These are phyloP conservation scores for Geopyxis carbonaria DNA, from an alignment of 495 filamentous ascomycete genomes.

Conservation along the genomic window DNA sequence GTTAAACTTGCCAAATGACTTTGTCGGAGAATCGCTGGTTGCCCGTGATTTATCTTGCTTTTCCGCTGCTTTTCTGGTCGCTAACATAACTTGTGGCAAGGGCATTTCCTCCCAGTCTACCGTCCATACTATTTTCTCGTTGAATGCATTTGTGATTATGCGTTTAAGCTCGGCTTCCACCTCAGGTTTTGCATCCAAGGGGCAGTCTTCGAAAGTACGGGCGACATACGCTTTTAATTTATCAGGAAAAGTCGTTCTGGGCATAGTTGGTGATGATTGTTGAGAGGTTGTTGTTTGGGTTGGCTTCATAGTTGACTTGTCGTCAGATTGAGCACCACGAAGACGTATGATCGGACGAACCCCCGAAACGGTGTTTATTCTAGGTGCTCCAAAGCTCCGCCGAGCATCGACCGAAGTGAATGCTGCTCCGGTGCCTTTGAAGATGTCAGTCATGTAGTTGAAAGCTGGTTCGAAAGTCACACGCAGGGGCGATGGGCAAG, in stretches of 20 bases:
- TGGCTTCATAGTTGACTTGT: neutral
- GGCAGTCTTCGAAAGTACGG: constrained; percentile 24
- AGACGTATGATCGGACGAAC: too few species aligned
- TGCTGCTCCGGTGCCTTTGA: neutral
- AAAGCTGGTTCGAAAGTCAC: too few species aligned
- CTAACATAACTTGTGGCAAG: constrained; percentile 75
- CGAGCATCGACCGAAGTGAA: constrained; percentile 5
- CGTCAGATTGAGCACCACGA: too few species aligned
- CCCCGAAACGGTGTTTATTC: too few species aligned
- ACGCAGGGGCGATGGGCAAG: neutral
- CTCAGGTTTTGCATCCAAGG: constrained; percentile 31
- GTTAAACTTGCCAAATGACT: constrained; percentile 3
- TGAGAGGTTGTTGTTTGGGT: neutral
- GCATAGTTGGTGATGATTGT: neutral
- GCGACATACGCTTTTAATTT: constrained; percentile 25
- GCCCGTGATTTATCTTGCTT: constrained; percentile 14
- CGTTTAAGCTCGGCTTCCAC: constrained; percentile 73
- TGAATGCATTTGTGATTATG: constrained; percentile 65
- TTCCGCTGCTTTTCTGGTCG: constrained; percentile 42
- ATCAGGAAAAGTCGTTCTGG: constrained; percentile 23
- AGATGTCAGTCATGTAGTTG: neutral
- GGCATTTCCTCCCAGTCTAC: constrained; percentile 71
- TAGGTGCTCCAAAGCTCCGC: neutral
- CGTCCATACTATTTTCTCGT: constrained; percentile 44
- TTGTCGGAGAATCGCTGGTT: constrained; percentile 2